Base-by-base conservation (phyloP, 805 yeast genomes). In the Nakazawaea ernobii region DNA sequence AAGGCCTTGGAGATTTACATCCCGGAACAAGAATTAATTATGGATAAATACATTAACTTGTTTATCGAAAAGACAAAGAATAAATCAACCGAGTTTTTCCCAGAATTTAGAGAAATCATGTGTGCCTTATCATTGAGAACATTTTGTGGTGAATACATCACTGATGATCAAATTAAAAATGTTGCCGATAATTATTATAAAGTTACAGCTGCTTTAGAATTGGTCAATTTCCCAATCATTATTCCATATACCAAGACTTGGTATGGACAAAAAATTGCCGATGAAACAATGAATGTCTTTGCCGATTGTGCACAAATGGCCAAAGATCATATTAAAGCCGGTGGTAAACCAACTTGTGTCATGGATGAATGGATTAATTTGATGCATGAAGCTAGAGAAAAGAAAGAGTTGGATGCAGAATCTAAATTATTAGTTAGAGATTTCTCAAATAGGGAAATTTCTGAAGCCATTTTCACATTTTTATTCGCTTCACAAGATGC, bases 401-500 rank as follows among this genome's bases (percentile, higher is more conserved):
- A 55, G 42, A 73, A 74, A 46, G 72, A 74, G 35, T 68, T 65
- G 37, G 76, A 72, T 51, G 68, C 74, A 14, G 82, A 79, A 41
- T 68, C 82, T 38, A 80, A 77, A 63, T 62, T 79, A 36, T 69
- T 78, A 56, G 77, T 88, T 55, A 82, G 97, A 65, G 92, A 85
- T 53, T 94, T 94, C 69, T 68, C 90, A 49, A 81, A 91, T 71
- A 84, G 75, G 66, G 99, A 94, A 68, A 92, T 94, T 58, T 86
- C 97, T 17, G 98, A 94, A 72, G 95, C 96, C 48, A 80, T 94
- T 53, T 94, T 94, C 78, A 94, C 99, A 11, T 94, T 94, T 68
- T 72, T 94, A 65, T 94, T 94, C 67, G 99, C 99, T 6, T 86
- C 97, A 4, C 99, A 94, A 70, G 99, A 94, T 69, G 99, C 99